Evolutionary conservation across 495 filamentous ascomycete species (phyloP), one percentile per base, ranked within the genome.

Genomic region (Venustampulla echinocandica): DNA sequence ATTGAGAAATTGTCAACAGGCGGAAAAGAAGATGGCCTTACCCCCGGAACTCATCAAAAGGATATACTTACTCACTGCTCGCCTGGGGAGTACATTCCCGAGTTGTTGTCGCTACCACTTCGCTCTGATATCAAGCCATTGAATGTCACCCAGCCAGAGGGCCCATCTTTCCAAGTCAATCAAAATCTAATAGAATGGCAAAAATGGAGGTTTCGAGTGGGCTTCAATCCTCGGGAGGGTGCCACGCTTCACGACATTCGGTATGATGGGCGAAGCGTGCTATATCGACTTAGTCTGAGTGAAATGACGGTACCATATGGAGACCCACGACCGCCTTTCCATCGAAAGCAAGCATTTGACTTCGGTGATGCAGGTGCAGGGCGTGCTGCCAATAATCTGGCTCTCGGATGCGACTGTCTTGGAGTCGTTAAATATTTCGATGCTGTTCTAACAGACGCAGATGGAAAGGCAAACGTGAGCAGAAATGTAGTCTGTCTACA

Each of bases 401-500:
- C 76, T 35, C 67, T 83, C 9, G 80, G 80, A 2, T 84, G 80
- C 53, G 80, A 84, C 53, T 84, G 80, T 50, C 64, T 84, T 15
- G 77, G 80, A 7, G 68, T 73, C 32, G 80, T 82, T 49, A 66
- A 82, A 51, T 84, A 83, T 47, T 74, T 84, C 47, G 69, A 75
- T 58, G 76, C 70, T 18, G 67, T 77, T 40, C 59, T 79, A 30
- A 66, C 70, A 3, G 70, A 76, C 46, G 63, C 67, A 25, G 64
- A 71, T 27, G 80, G 80, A 22, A 68, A 70, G 25, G 67, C 71
- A 1, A 61, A 70, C 18, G 62, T 70, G 14, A 57, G 73, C 45
- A 71, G 71, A 53, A 90, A 90, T 50, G 83, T 85, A 9, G 71
- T 90, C 18, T 90, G 85, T 62, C 72, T 89, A 22, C 85, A 90